Conservation (phyloP, 2,329 filamentous ascomycete species). For the Epichloe gansuensis region DNA sequence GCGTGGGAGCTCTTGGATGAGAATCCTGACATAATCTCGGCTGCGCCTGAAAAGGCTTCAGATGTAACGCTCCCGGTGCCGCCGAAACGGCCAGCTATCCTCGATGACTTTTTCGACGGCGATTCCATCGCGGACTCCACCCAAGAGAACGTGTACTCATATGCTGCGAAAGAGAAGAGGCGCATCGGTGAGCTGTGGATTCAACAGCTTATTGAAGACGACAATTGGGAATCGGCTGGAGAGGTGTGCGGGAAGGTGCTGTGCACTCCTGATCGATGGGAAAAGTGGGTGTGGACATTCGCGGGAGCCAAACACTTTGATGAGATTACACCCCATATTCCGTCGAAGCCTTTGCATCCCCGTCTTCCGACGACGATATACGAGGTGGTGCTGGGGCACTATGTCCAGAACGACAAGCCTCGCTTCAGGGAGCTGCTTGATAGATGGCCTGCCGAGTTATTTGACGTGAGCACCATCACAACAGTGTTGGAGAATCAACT, state of each 20-base stretch:
- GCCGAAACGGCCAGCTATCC: slow-evolving; percentile 25
- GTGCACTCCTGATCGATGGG: slow-evolving; percentile 70
- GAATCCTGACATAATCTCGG: slow-evolving; percentile 60
- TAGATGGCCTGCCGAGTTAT: slow-evolving; percentile 73
- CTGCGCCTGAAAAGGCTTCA: slow-evolving; percentile 25
- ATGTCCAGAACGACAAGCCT: slow-evolving; percentile 65
- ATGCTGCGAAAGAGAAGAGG: slow-evolving; percentile 75
- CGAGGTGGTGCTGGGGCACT: slow-evolving; percentile 80
- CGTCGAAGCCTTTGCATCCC: slow-evolving; percentile 62
- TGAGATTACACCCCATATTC: slow-evolving; percentile 78
- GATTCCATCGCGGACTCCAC: slow-evolving; percentile 42
- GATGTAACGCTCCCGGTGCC: slow-evolving; percentile 30
- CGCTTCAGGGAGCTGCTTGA: slow-evolving; percentile 71
- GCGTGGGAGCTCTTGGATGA: slow-evolving; percentile 85
- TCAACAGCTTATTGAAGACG: slow-evolving; percentile 63
- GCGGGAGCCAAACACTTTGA: slow-evolving; percentile 77
- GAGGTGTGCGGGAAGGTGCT: slow-evolving; percentile 74
- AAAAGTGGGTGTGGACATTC: slow-evolving; percentile 92
- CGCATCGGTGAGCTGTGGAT: slow-evolving; percentile 91
- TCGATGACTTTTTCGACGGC: slow-evolving; percentile 66
- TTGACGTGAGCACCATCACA: slow-evolving; percentile 65
- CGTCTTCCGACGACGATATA: slow-evolving; percentile 74
- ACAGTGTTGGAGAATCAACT: slow-evolving; percentile 74
- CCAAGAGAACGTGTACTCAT: slow-evolving; percentile 46
- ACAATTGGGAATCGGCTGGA: slow-evolving; percentile 68